Percentiles rank a stretch among this genome's conserved stretches.
These are phyloP conservation scores for Malassezia restricta DNA, from an alignment of 1,284 basidiomycete species.

Conservation along the genomic window DNA sequence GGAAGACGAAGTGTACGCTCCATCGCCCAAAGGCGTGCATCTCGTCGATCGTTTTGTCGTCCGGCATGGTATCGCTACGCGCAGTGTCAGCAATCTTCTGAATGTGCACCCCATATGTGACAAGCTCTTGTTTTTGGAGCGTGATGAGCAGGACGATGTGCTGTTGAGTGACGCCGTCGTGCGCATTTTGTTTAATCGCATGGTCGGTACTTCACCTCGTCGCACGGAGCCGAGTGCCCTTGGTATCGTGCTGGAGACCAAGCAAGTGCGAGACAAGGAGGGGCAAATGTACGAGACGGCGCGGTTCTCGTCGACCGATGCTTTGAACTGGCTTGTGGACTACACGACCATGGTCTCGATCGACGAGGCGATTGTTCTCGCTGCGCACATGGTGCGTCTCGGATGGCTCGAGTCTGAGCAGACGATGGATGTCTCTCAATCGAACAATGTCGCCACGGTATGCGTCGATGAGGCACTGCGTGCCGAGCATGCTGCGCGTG, in stretches of 20 bases:
- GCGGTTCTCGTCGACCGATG: constrained; percentile 72
- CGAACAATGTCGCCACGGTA: constrained; percentile 9
- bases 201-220: constrained; percentile 59
- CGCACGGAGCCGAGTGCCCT: constrained; percentile 9
- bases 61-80: constrained; percentile 89
- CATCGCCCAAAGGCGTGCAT: constrained; percentile 95
- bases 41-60: constrained; percentile 97
- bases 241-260: constrained; percentile 4
- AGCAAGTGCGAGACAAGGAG: constrained; percentile 38
- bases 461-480: constrained; percentile 7
- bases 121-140: constrained; percentile 91
- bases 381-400: constrained; percentile 92
- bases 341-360: constrained; percentile 89
- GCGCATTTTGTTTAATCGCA: constrained; percentile 85
- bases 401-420: constrained; percentile 48
- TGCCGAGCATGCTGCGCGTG: background rate
- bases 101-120: constrained; percentile 92
- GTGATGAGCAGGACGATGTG: constrained; percentile 83
- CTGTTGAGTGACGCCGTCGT: constrained; percentile 90
- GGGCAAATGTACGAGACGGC: constrained; percentile 21
- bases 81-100: constrained; percentile 59
- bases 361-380: constrained; percentile 93
- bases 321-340: constrained; percentile 92
- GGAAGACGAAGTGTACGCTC: constrained; percentile 85
- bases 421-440: background rate